These are phyloP conservation scores for Basipetospora chlamydospora DNA, from an alignment of 2,329 filamentous ascomycete species.

Conservation along the genomic window DNA sequence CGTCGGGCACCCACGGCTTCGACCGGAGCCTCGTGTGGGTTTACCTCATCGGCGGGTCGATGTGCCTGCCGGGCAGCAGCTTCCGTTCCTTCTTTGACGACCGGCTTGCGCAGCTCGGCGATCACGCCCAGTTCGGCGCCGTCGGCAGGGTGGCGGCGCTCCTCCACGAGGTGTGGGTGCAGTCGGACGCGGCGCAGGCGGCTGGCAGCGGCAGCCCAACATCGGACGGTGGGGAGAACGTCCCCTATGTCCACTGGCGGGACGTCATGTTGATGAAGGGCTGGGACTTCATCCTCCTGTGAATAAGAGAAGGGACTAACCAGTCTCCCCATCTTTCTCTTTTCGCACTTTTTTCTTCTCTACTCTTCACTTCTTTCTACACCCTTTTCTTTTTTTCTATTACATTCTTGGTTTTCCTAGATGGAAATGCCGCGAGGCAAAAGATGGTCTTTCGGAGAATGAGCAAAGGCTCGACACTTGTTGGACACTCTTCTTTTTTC, in stretches of 20 bases:
- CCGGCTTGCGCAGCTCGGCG: conserved; percentile 59
- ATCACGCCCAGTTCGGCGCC: conserved; percentile 64
- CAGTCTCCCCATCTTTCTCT: conserved; percentile 6
- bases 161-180: conserved; percentile 71
- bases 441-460: not conserved
- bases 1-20: conserved; percentile 65
- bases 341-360: conserved; percentile 10
- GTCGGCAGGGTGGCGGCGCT: conserved; percentile 72
- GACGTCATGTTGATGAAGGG: conserved; percentile 83
- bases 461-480: not conserved
- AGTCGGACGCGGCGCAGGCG: conserved; percentile 42
- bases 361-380: conserved; percentile 1
- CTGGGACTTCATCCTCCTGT: conserved; percentile 90
- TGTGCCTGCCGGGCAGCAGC: conserved; percentile 54
- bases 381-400: conserved; percentile 3
- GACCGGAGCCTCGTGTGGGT: conserved; percentile 91
- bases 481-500: not conserved
- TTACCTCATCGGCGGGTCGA: conserved; percentile 71
- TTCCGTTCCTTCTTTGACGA: conserved; percentile 71
- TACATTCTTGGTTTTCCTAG: conserved; percentile 4
- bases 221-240: conserved; percentile 21
- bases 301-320: too few relatives aligned
- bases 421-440: conserved; percentile 6
- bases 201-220: conserved; percentile 21
- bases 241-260: conserved; percentile 78